A percentile compares a stretch with the other conserved stretches of the same genome.
Conservation (phyloP, 129 eudicot genomes). For the Tanacetum coccineum region DNA sequence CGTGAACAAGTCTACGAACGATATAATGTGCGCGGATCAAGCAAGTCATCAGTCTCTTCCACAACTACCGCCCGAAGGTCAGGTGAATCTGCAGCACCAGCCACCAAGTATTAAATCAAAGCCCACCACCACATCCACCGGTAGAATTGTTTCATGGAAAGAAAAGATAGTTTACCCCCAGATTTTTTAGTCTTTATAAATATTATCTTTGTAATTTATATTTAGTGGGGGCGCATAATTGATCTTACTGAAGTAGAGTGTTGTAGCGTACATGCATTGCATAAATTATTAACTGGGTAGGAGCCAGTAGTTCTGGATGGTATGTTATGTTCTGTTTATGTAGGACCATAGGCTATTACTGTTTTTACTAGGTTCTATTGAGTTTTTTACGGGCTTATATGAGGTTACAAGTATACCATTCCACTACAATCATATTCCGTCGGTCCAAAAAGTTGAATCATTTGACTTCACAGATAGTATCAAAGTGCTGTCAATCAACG, state of each 20-base stretch:
- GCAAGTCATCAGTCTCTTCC: conserved; percentile 62
- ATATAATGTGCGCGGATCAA: conserved; percentile 77
- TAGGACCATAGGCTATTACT: too few relatives aligned
- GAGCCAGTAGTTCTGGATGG: too few relatives aligned
- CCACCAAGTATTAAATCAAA: conserved; percentile 32
- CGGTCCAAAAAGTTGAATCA: too few relatives aligned
- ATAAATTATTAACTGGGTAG: background rate
- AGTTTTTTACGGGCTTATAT: too few relatives aligned
- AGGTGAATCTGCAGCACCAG: conserved; percentile 52
- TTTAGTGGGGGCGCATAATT: conserved; percentile 19
- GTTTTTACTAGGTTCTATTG: too few relatives aligned
- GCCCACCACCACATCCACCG: background rate
- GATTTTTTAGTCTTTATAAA: background rate
- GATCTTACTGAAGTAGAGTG: background rate
- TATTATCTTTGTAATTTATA: conserved; percentile 7
- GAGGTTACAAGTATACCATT: too few relatives aligned
- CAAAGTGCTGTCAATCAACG: too few relatives aligned
- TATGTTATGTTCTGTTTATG: too few relatives aligned
- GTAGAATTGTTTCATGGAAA: background rate
- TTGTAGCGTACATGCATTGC: background rate
- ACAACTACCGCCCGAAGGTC: conserved; percentile 42
- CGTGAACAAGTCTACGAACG: conserved; percentile 90
- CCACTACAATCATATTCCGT: too few relatives aligned
- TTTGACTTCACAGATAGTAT: too few relatives aligned
- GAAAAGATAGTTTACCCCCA: conserved; percentile 2